Conservation (phyloP, 2,329 filamentous ascomycete species). For the Emmonsiellopsis sp. region DNA sequence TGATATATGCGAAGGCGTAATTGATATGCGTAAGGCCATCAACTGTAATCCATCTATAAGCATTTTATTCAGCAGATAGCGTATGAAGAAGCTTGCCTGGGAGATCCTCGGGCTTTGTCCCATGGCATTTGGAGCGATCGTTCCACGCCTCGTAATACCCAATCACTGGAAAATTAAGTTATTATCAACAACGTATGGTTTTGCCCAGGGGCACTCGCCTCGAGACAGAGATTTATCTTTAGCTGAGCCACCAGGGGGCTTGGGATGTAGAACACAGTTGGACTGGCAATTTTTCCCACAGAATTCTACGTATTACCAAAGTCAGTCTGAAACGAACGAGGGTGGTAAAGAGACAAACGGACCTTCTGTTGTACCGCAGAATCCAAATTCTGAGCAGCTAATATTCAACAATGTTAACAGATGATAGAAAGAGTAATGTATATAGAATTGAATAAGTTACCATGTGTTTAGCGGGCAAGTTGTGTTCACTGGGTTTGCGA, state of each 20-base stretch:
- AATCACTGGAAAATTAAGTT: conserved; percentile 10
- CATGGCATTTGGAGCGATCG: conserved; percentile 11
- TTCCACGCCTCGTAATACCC: conserved; percentile 29
- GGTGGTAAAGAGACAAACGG: background rate
- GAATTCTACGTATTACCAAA: conserved; percentile 13
- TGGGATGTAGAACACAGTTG: conserved; percentile 5
- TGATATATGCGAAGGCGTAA: conserved; percentile 34
- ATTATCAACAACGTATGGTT: background rate
- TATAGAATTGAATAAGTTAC: conserved; percentile 9
- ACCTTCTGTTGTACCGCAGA: conserved; percentile 18
- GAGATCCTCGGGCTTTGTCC: conserved; percentile 1
- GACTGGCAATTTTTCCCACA: conserved; percentile 9
- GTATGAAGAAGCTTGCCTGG: background rate
- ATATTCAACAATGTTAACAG: conserved; percentile 10
- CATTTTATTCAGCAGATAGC: conserved; percentile 8
- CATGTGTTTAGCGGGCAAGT: conserved; percentile 19
- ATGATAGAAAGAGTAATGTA: conserved; percentile 19
- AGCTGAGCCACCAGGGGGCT: background rate
- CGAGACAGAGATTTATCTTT: background rate
- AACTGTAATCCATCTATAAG: conserved; percentile 4
- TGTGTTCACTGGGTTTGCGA: conserved; percentile 11
- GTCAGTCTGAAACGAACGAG: background rate
- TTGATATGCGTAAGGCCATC: conserved; percentile 20
- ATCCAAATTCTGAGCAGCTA: conserved; percentile 26
- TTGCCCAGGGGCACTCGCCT: background rate